Evolutionary conservation across 345 rosid species (phyloP).

Genomic region (Leavenworthia alabamica): DNA sequence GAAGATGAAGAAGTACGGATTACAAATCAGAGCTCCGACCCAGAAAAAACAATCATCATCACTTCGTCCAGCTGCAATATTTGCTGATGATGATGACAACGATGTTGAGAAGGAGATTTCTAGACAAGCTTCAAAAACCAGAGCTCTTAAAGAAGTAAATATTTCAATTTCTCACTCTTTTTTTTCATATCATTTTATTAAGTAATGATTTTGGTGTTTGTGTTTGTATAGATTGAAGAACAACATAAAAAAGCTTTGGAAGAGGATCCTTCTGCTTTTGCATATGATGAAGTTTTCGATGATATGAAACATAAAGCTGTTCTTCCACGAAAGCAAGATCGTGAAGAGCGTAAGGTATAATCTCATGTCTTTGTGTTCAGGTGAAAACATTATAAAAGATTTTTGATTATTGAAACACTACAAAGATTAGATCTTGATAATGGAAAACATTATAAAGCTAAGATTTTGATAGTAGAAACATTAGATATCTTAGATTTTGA

Average conservation of each 20-base stretch:
- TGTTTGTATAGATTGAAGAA: conserved; percentile 42
- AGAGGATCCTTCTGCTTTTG: conserved; percentile 75
- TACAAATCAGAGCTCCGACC: conserved; percentile 69
- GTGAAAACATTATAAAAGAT: too few relatives aligned
- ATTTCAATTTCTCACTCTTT: background rate
- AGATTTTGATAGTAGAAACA: background rate
- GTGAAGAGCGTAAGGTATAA: conserved; percentile 68
- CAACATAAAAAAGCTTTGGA: conserved; percentile 77
- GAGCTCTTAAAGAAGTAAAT: conserved; percentile 60
- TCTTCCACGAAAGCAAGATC: conserved; percentile 50
- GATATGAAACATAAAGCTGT: conserved; percentile 60
- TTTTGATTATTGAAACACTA: too few relatives aligned
- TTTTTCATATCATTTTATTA: background rate
- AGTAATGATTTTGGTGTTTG: background rate
- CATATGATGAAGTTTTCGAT: conserved; percentile 79
- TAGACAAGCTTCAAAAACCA: conserved; percentile 73
- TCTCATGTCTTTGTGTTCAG: background rate
- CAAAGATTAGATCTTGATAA: too few relatives aligned
- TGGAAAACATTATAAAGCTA: background rate
- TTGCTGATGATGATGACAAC: conserved; percentile 53
- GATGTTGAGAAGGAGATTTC: conserved; percentile 71
- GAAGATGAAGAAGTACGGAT: conserved; percentile 82
- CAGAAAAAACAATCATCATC: conserved; percentile 49
- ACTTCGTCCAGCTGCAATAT: conserved; percentile 39
- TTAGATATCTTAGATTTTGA: background rate